These are phyloP conservation scores for Naganishia sp. DNA, from an alignment of 1,284 basidiomycete species.

Conservation along the genomic window DNA sequence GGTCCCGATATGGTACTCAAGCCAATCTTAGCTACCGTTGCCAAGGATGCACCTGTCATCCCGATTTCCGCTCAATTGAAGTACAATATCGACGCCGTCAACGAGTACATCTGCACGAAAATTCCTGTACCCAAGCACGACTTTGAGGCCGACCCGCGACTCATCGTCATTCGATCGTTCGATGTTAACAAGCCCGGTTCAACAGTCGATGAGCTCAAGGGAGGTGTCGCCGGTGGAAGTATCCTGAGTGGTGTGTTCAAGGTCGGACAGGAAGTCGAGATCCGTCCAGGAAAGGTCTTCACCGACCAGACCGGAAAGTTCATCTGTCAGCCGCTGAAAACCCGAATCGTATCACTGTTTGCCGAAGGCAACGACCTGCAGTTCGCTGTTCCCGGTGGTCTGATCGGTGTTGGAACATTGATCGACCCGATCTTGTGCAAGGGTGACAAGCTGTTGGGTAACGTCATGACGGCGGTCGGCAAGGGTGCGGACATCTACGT, in stretches of 20 bases:
- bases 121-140: slow-evolving; percentile 93
- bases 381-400: slow-evolving; percentile 94
- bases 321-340: slow-evolving; percentile 91
- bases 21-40: slow-evolving; percentile 78
- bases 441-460: slow-evolving; percentile 94
- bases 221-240: slow-evolving; percentile 96
- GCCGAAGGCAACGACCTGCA: slow-evolving; percentile 93
- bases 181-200: slow-evolving; percentile 99
- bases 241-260: slow-evolving; percentile 90
- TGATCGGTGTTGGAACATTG: slow-evolving; percentile 97
- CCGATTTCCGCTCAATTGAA: slow-evolving; percentile 97
- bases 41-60: slow-evolving; percentile 94
- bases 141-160: slow-evolving; percentile 84
- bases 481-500: slow-evolving; percentile 92
- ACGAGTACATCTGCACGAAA: slow-evolving; percentile 96
- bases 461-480: slow-evolving; percentile 91
- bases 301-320: slow-evolving; percentile 90
- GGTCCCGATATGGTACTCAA: not conserved
- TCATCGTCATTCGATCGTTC: slow-evolving; percentile 99
- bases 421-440: slow-evolving; percentile 96
- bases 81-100: slow-evolving; percentile 99
- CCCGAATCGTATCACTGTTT: slow-evolving; percentile 83
- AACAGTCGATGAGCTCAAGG: slow-evolving; percentile 94
- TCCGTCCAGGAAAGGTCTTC: slow-evolving; percentile 94
- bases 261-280: slow-evolving; percentile 93